phyloP scores from a whole-genome alignment of 768 basidiomycete genomes.

The Naematelia encephala region DNA sequence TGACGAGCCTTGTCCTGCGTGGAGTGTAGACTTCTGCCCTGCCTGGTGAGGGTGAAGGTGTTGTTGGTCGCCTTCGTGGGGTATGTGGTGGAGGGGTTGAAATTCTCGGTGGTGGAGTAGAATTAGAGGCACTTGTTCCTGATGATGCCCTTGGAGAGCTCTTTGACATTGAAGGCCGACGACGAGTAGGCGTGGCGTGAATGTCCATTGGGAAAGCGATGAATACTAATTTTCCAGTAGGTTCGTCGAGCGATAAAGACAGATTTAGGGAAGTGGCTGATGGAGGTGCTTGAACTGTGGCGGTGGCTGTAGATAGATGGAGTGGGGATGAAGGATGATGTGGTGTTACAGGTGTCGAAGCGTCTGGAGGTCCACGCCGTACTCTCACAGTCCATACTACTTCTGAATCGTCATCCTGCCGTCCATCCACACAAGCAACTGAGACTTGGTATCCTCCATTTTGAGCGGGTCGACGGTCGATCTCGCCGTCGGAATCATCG shows the following conservation, averaged over 20 bases:
- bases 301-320: slow-evolving; percentile 8
- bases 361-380: not conserved
- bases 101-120: slow-evolving; percentile 2
- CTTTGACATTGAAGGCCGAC: not conserved
- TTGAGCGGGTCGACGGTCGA: not conserved
- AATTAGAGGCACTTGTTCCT: not conserved
- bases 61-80: not conserved
- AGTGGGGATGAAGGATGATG: slow-evolving; percentile 12
- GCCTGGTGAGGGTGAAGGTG: not conserved
- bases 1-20: slow-evolving; percentile 18
- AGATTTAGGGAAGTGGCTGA: slow-evolving; percentile 41
- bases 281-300: slow-evolving; percentile 18
- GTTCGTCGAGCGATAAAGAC: slow-evolving; percentile 37
- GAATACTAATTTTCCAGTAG: slow-evolving; percentile 44
- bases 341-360: not conserved
- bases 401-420: slow-evolving; percentile 3
- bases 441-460: slow-evolving; percentile 20
- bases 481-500: not conserved
- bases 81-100: slow-evolving; percentile 4
- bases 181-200: slow-evolving; percentile 21
- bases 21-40: slow-evolving; percentile 5
- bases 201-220: slow-evolving; percentile 33
- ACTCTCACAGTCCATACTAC: not conserved
- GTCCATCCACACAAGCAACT: slow-evolving; percentile 19
- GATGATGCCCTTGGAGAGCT: no score